Base-by-base conservation (phyloP, 805 yeast genomes). In the Priceomyces castillae region DNA sequence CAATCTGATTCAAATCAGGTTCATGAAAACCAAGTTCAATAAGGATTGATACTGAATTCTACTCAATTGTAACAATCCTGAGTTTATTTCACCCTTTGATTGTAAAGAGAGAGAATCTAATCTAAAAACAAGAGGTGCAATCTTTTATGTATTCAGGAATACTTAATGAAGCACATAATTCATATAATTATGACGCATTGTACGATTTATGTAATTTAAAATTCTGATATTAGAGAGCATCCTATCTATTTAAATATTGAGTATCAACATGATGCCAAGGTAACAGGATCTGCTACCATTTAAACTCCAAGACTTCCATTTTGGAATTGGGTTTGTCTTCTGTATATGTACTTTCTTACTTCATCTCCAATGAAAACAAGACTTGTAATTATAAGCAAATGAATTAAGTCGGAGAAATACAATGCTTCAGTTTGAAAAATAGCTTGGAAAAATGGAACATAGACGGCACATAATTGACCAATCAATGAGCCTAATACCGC, bases 341-440 rank as follows among this genome's bases (percentile, higher is more conserved):
- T 61, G 40, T 57, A 42, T 31, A 61, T 50, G 45, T 59, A 80
- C 67, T 92, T 92, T 59, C 90, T 77, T 34, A 73, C 54, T 65
- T 92, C 99, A 66, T 94, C 99, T 9, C 78, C 88, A 59, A 89
- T 68, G 68, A 90, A 82, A 1, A 94, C 97, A 3, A 87, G 71
- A 60, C 96, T 86, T 36, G 96, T 78, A 26, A 90, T 67, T 12
- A 67, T 46, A 3, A 78, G 48, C 56, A 92, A 74, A 52, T 81
- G 81, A 12, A 80, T 31, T 54, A 92, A 64, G 62, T 94, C 99
- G 12, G 74, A 66, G 6, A 90, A 58, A 38, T 78, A 71, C 46
- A 94, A 73, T 0, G 97, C 89, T 66, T 94, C 99, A 3, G 99
- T 94, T 62, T 94, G 97, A 77, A 94, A 94, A 44, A 94, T 80